Evolutionary conservation across 805 yeast genomes (phyloP), one percentile per base, ranked within the genome.

Genomic region (Kodamaea lidongshanica): DNA sequence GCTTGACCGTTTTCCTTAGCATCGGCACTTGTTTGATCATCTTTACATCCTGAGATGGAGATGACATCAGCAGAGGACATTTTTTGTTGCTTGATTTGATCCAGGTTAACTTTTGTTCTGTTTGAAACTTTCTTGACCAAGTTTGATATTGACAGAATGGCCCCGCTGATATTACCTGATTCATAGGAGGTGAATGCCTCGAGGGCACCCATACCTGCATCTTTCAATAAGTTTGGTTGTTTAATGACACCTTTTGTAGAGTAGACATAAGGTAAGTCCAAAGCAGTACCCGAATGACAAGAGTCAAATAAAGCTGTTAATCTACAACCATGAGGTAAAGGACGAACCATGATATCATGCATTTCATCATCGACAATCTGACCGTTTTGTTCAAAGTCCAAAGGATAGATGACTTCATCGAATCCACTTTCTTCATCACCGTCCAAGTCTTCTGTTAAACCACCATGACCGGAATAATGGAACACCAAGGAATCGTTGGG

Each of bases 381-480:
- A 8, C 65, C 64, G 4, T 34, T 38, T 17, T 33, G 45, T 34
- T 59, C 44, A 41, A 56, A 59, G 35, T 59, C 65, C 8, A 59
- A 39, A 2, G 65, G 65, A 33, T 58, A 58, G 20, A 59, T 56
- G 10, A 55, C 61, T 17, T 57, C 62, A 31, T 59, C 65, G 26
- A 21, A 46, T 1, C 65, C 65, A 22, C 48, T 46, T 13, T 56
- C 64, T 37, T 59, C 65, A 31, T 58, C 65, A 5, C 65, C 65
- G 33, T 57, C 56, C 28, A 41, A 35, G 39, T 59, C 65, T 27
- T 49, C 44, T 6, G 63, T 57, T 9, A 44, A 42, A 21, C 65
- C 65, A 11, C 65, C 65, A 38, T 59, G 65, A n/a, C 65, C 65
- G 6, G 58, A 50, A 31, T 56, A 59, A 36, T 58, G 65, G 47